Percentiles rank a stretch among this genome's conserved stretches.
Conservation (phyloP, 208 protist species). For the Phytomonas serpens region DNA sequence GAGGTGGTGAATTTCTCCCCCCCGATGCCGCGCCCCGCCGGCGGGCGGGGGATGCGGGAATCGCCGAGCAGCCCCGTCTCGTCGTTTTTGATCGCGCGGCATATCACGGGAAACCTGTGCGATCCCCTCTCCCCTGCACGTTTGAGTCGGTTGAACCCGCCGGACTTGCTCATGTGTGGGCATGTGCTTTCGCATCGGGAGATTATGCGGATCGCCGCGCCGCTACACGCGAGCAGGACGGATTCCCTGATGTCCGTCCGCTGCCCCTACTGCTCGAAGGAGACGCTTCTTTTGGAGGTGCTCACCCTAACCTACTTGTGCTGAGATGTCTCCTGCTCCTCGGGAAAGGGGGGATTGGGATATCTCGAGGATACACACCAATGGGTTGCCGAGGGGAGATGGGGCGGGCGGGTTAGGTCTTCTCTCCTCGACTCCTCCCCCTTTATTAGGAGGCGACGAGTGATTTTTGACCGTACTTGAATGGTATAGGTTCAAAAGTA, state of each 20-base stretch:
- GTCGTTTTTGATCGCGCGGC: slow-evolving; percentile 6
- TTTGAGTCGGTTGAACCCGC: slow-evolving; percentile 34
- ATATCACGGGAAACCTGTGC: slow-evolving; percentile 29
- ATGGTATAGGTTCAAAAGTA: too few species aligned
- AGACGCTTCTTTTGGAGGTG: slow-evolving; percentile 25
- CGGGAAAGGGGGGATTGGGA: too few species aligned
- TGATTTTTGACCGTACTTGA: too few species aligned
- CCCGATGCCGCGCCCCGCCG: neutral
- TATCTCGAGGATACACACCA: neutral
- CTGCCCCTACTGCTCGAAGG: slow-evolving; percentile 64
- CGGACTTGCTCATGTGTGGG: slow-evolving; percentile 62
- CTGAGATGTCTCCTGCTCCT: too few species aligned
- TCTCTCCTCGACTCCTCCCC: too few species aligned
- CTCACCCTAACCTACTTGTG: slow-evolving; percentile 56
- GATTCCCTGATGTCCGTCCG: slow-evolving; percentile 19
- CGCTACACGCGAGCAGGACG: slow-evolving; percentile 12
- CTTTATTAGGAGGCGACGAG: too few species aligned
- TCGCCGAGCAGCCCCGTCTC: slow-evolving; percentile 9
- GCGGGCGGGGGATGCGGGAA: neutral
- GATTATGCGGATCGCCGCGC: slow-evolving; percentile 24
- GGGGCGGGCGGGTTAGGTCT: too few species aligned
- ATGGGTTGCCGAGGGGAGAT: too few species aligned
- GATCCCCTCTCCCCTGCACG: slow-evolving; percentile 8
- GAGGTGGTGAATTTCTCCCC: too few species aligned
- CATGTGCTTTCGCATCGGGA: slow-evolving; percentile 66